Conservation (phyloP, 139 green algal genomes). For the Desmodesmus armatus region DNA sequence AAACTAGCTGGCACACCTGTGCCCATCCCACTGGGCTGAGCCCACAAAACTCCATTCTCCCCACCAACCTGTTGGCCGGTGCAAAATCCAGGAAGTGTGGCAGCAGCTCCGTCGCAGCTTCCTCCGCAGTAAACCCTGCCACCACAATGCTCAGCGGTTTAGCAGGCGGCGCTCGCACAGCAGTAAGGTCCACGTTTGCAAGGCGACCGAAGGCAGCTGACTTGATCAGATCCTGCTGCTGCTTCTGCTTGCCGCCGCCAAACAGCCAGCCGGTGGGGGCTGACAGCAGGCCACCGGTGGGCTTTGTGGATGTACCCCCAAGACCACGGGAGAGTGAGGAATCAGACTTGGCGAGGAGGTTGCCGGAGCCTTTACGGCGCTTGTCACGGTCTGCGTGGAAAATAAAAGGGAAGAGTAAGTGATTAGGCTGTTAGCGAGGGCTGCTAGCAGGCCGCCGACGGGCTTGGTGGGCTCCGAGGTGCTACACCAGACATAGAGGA, state of each 20-base stretch:
- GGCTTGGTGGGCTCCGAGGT: background rate
- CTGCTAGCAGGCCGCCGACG: background rate
- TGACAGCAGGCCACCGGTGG: background rate
- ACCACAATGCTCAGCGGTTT: background rate
- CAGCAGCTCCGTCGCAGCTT: constrained; percentile 14
- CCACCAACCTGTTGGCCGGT: no score
- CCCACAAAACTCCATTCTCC: no score
- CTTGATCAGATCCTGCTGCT: no score
- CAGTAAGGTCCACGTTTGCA: no score
- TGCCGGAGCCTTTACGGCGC: background rate
- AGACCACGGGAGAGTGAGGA: background rate
- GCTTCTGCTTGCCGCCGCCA: constrained; percentile 8
- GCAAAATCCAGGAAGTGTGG: constrained; percentile 35
- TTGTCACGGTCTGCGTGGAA: no score
- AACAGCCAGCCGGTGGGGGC: constrained; percentile 16
- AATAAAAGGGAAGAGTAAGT: no score
- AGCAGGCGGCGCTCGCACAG: background rate
- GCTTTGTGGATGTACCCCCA: background rate
- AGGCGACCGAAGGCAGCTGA: no score
- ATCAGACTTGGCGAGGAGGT: background rate
- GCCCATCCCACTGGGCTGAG: no score
- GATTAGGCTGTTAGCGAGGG: background rate
- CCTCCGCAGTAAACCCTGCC: background rate
- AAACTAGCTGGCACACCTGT: no score
- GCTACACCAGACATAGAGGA: background rate